Conservation (phyloP, 441 rosid genomes). For the Corymbia calophylla region DNA sequence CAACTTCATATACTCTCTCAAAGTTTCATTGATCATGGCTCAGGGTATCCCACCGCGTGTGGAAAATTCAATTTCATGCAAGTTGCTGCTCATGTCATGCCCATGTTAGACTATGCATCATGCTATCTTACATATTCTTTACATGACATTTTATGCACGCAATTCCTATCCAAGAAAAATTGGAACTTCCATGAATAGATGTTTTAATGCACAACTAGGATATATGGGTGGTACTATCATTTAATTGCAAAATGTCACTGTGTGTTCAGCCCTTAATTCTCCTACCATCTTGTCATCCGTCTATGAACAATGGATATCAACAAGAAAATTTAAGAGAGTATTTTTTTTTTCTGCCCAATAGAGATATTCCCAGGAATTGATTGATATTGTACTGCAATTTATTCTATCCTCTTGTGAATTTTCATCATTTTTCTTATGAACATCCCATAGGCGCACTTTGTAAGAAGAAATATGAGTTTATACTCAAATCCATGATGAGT, state of each 20-base stretch:
- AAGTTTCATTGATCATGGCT: neutral
- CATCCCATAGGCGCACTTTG: neutral
- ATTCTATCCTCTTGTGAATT: neutral
- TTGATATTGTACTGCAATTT: neutral
- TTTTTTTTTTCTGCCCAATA: neutral
- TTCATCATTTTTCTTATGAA: neutral
- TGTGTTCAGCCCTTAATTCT: neutral
- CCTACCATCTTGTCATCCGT: neutral
- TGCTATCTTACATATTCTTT: neutral
- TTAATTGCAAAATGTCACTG: neutral
- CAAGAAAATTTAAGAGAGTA: neutral
- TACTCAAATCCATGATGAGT: neutral
- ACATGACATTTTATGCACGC: neutral
- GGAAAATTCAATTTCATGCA: neutral
- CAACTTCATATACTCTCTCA: neutral
- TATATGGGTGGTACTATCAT: too few relatives aligned
- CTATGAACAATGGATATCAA: neutral
- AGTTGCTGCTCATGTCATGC: neutral
- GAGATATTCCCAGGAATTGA: neutral
- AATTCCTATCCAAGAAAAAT: neutral
- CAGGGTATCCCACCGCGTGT: neutral
- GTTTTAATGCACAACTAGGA: neutral
- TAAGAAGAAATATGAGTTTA: neutral
- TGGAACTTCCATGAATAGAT: neutral
- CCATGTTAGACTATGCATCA: neutral